Conservation (phyloP, 2,329 filamentous ascomycete genomes). For the Penicillium sp. region DNA sequence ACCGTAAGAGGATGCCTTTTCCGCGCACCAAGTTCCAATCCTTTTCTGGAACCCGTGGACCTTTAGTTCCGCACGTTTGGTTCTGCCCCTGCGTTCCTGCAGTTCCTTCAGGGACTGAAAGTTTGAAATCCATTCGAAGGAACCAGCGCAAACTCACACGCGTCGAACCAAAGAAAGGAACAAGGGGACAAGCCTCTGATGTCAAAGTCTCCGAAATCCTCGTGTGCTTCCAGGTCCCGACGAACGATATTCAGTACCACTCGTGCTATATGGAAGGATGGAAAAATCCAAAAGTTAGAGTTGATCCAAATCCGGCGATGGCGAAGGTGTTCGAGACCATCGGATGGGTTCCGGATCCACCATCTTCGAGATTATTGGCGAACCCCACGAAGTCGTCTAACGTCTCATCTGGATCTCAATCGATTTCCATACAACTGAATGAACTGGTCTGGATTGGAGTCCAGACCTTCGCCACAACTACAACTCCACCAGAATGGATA, state of each 20-base stretch:
- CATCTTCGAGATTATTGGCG: background rate
- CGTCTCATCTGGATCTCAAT: background rate
- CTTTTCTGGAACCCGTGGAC: background rate
- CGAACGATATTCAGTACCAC: background rate
- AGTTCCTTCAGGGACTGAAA: conserved; percentile 1
- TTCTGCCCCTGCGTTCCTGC: background rate
- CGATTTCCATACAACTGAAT: background rate
- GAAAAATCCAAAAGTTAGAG: background rate
- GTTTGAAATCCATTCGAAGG: background rate
- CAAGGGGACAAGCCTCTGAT: background rate
- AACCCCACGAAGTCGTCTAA: conserved; percentile 1
- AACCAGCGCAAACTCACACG: background rate
- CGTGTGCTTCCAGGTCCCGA: background rate
- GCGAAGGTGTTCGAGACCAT: background rate
- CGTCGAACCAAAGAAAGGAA: background rate
- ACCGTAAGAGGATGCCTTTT: too few relatives aligned
- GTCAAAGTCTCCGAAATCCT: background rate
- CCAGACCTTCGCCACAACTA: conserved; percentile 4
- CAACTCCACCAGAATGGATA: conserved; percentile 7
- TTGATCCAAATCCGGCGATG: conserved; percentile 5
- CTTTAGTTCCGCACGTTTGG: background rate
- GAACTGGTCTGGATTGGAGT: background rate
- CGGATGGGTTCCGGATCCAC: background rate
- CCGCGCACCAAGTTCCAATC: too few relatives aligned
- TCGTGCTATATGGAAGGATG: background rate